Conservation (phyloP, 1,284 basidiomycete genomes). For the Cutaneotrichosporon sp. region DNA sequence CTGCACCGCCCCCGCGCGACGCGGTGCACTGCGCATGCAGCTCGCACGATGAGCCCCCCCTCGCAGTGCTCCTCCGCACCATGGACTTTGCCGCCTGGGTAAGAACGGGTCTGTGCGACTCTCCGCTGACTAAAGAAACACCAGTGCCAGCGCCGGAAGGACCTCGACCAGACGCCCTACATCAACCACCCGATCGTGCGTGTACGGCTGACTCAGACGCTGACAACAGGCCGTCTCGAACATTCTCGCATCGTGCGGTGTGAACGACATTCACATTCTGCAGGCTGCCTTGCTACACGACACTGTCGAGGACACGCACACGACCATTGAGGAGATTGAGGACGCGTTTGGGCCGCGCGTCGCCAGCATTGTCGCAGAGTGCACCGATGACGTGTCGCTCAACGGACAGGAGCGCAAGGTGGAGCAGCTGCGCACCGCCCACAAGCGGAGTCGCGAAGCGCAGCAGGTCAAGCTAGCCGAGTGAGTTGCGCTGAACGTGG, state of each 20-base stretch:
- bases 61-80: constrained; percentile 41
- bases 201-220: neutral
- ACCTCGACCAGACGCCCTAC: constrained; percentile 52
- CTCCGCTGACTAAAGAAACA: constrained; percentile 43
- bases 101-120: constrained; percentile 3
- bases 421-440: constrained; percentile 52
- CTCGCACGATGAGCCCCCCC: constrained; percentile 20
- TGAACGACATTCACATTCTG: constrained; percentile 46
- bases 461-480: constrained; percentile 55
- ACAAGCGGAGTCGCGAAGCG: constrained; percentile 48
- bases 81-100: constrained; percentile 52
- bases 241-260: constrained; percentile 47
- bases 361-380: constrained; percentile 52
- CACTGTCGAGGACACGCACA: constrained; percentile 55
- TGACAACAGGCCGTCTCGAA: constrained; percentile 47
- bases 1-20: constrained; percentile 15
- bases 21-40: constrained; percentile 14
- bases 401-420: constrained; percentile 46
- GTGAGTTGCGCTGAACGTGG: constrained; percentile 26
- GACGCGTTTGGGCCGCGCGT: constrained; percentile 49
- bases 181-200: constrained; percentile 52
- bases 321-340: constrained; percentile 46
- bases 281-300: constrained; percentile 55
- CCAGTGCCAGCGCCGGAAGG: constrained; percentile 52
- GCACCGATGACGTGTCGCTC: constrained; percentile 43